These are phyloP conservation scores for Beauveria scarabaeidicola DNA, from an alignment of 2,329 filamentous ascomycete species.

Conservation along the genomic window DNA sequence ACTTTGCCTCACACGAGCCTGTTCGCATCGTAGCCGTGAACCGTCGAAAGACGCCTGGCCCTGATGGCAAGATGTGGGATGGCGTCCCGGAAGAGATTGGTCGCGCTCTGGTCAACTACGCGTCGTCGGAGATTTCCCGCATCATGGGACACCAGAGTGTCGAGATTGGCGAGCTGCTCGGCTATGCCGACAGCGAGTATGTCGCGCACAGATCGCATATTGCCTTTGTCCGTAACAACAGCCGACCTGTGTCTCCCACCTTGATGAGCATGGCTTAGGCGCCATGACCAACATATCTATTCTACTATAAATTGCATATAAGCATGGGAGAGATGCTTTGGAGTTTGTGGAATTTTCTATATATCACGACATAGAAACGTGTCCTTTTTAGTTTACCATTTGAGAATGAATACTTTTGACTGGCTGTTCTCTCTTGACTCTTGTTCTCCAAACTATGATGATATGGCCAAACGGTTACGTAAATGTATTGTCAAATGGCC, in stretches of 20 bases:
- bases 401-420: background rate
- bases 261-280: slow-evolving; percentile 14
- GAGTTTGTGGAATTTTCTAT: background rate
- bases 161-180: slow-evolving; percentile 71
- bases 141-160: slow-evolving; percentile 79
- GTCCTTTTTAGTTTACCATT: background rate
- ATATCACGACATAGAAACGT: background rate
- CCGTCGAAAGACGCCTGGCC: slow-evolving; percentile 33
- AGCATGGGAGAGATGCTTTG: slow-evolving; percentile 2
- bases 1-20: slow-evolving; percentile 86
- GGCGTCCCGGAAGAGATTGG: slow-evolving; percentile 64
- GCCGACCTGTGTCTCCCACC: slow-evolving; percentile 43
- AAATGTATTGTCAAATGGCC: background rate
- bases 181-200: slow-evolving; percentile 93
- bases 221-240: slow-evolving; percentile 56
- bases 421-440: background rate
- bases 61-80: slow-evolving; percentile 40
- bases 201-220: slow-evolving; percentile 84
- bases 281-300: background rate
- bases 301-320: slow-evolving; percentile 4
- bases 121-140: slow-evolving; percentile 69
- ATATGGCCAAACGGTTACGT: background rate
- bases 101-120: slow-evolving; percentile 85
- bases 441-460: background rate
- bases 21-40: slow-evolving; percentile 79